These are phyloP conservation scores for Vickermania spadyakhi DNA, from an alignment of 208 protist genomes.

Conservation along the genomic window DNA sequence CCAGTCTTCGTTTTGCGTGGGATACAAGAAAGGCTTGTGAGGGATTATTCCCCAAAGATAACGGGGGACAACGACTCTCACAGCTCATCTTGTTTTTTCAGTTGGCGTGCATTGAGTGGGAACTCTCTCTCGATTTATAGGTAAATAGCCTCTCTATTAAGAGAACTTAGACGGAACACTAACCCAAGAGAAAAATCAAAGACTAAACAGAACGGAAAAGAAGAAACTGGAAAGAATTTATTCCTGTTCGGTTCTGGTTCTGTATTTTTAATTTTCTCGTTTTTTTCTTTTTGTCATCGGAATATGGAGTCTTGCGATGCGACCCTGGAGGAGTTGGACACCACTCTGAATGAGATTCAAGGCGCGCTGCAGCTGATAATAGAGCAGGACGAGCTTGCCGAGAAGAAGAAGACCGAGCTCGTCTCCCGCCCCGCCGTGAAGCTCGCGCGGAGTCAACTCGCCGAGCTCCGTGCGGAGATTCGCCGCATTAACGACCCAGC, in stretches of 20 bases:
- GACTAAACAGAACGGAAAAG: not conserved
- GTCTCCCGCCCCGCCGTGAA: conserved; percentile 46
- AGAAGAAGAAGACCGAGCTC: conserved; percentile 68
- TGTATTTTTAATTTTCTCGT: not conserved
- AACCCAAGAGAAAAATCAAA: conserved; percentile 3
- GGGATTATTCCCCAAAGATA: too few species aligned
- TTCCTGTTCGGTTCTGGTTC: not conserved
- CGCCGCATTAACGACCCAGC: conserved; percentile 46
- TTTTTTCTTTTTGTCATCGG: not conserved
- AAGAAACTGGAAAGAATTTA: not conserved
- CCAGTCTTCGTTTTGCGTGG: too few species aligned
- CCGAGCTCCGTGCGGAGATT: conserved; percentile 48
- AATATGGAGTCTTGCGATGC: conserved; percentile 31
- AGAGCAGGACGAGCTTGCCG: conserved; percentile 20
- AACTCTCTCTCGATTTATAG: too few species aligned
- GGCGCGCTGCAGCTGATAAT: conserved; percentile 44
- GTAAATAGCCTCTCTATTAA: too few species aligned
- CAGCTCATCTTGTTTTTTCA: too few species aligned
- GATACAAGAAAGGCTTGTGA: too few species aligned
- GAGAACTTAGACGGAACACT: too few species aligned
- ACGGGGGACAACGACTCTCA: too few species aligned
- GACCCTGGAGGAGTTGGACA: conserved; percentile 33
- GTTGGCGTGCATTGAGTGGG: too few species aligned
- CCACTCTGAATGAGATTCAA: conserved; percentile 26
- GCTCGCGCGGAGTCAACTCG: conserved; percentile 54